Evolutionary conservation across 805 yeast species (phyloP).

Genomic region (Metschnikowia continentalis): DNA sequence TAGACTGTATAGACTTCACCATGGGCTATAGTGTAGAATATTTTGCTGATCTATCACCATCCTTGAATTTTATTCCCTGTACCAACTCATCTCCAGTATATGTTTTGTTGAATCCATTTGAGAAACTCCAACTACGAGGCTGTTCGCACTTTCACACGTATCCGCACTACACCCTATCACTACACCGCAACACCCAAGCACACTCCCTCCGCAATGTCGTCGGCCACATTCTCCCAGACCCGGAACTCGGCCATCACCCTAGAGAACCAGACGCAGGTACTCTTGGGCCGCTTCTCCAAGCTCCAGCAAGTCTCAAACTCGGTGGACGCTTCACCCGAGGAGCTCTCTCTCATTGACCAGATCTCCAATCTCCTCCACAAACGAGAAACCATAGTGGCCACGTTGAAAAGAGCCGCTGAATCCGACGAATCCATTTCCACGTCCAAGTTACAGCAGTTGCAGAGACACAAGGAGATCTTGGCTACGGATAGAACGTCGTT

Average conservation of each 20-base stretch:
- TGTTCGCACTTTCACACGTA: constrained; percentile 3
- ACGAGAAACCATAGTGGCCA: constrained; percentile 51
- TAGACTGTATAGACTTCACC: no score
- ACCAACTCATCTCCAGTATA: no score
- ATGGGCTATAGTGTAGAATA: no score
- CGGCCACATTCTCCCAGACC: constrained; percentile 53
- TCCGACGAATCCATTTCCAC: constrained; percentile 52
- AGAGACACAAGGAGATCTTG: constrained; percentile 74
- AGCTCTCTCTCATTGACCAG: constrained; percentile 22
- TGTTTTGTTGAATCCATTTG: no score
- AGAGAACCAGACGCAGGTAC: constrained; percentile 66
- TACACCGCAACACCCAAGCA: background rate
- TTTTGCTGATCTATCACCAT: no score
- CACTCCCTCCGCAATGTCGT: constrained; percentile 10
- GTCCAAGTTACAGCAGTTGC: constrained; percentile 73
- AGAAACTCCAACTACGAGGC: background rate
- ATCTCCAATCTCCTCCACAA: constrained; percentile 26
- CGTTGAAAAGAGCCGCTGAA: constrained; percentile 52
- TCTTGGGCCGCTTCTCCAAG: constrained; percentile 40
- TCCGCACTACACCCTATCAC: background rate
- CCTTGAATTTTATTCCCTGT: no score
- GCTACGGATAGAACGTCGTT: constrained; percentile 66
- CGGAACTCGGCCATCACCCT: constrained; percentile 64
- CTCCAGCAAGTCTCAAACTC: constrained; percentile 25
- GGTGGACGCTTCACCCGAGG: constrained; percentile 20